These are phyloP conservation scores for Tolypocladium endophyticum DNA, from an alignment of 2,329 filamentous ascomycete genomes.

Conservation along the genomic window DNA sequence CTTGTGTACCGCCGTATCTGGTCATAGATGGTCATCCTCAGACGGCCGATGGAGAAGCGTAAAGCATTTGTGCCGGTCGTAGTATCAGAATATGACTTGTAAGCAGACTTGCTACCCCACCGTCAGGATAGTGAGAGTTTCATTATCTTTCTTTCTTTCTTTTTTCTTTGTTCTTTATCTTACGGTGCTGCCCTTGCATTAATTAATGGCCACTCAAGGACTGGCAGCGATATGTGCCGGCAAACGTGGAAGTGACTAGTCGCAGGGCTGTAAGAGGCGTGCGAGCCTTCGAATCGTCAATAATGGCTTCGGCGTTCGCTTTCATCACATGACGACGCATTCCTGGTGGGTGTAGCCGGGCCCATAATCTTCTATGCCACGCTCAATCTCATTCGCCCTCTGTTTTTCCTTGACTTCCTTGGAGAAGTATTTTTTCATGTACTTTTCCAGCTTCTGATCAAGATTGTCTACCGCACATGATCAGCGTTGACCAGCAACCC, in stretches of 20 bases:
- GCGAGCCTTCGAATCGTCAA: not conserved
- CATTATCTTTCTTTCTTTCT: too few species aligned
- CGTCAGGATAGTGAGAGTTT: not conserved
- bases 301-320: too few species aligned
- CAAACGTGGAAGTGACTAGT: not conserved
- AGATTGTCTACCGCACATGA: slow-evolving; percentile 44
- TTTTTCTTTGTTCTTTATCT: too few species aligned
- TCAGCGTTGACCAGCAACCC: not conserved
- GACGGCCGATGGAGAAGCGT: not conserved
- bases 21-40: not conserved
- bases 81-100: not conserved
- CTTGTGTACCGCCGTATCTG: not conserved
- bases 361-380: slow-evolving; percentile 63
- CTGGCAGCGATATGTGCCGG: not conserved
- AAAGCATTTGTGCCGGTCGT: not conserved
- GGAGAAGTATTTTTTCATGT: slow-evolving; percentile 67
- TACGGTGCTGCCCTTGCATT: not conserved
- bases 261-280: not conserved
- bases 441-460: slow-evolving; percentile 56
- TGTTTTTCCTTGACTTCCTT: slow-evolving; percentile 58
- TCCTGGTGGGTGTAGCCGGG: slow-evolving; percentile 49
- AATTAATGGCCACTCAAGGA: not conserved
- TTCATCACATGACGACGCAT: slow-evolving; percentile 48
- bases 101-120: not conserved
- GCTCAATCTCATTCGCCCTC: slow-evolving; percentile 61